Base-by-base conservation (phyloP, 768 basidiomycete genomes). In the Cubamyces lactineus region DNA sequence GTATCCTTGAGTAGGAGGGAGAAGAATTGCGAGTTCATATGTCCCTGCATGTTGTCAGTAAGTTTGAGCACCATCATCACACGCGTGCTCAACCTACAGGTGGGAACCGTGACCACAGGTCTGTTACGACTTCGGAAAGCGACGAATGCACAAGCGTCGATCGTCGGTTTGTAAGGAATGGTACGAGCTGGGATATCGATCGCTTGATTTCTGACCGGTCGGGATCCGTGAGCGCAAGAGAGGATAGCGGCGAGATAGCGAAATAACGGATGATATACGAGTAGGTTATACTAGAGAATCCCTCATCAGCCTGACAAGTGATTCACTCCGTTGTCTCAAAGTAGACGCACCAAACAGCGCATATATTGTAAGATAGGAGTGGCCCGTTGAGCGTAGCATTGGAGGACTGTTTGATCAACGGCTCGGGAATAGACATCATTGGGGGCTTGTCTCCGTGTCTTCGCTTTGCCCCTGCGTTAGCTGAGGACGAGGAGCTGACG, bases 301-400 rank as follows among this genome's bases (percentile, higher is more conserved):
- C 21, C 11, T 34, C 34, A 11, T 34, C 34, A 11, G 24, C 50
- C 30, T 59, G 43, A 39, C 28, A 43, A 46, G 49, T 52, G 8
- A 30, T 21, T 26, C 19, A 12, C 38, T 34, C 11, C 39, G 50
- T 17, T 6, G 12, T 23, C 21, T 19, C 59, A 15, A 51, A 11
- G 12, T 15, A 17, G 28, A 79, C 90, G 47, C 70, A 93, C 92
- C 82, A 80, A 24, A 92, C 73, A 8, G 86, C 84, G 41, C 81
- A 81, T 28, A 91, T 74, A 62, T 94, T 95, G 68, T 89, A 92
- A 1, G 87, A 67, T 15, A 94, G 74, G 0, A 81, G 58, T 2
- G 72, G 69, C 6, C 66, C 66, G 15, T 26, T 67, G 2, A 53
- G 21, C 4, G 69, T 43, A 8, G 51, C 57, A 4, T 43, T 40